phyloP scores from a whole-genome alignment of 2,329 filamentous ascomycete genomes.

The Pestalotiopsis sp. region DNA sequence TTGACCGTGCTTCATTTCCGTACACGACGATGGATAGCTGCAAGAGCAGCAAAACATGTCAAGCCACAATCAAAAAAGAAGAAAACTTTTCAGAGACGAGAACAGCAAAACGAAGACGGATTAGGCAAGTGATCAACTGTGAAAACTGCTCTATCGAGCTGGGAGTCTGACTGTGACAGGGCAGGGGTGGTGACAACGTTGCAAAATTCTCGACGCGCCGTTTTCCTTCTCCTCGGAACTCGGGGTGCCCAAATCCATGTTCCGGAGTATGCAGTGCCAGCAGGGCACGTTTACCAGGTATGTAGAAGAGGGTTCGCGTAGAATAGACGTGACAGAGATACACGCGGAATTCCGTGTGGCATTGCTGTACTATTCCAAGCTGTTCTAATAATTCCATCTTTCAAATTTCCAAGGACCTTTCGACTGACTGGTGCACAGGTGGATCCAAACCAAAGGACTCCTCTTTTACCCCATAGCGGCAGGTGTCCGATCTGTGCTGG shows the following conservation, averaged over 20 bases:
- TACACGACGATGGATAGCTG: neutral
- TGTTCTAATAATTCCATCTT: neutral
- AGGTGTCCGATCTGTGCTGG: neutral
- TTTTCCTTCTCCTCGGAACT: neutral
- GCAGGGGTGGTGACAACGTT: neutral
- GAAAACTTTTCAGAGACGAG: neutral
- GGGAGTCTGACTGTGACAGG: neutral
- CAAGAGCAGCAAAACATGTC: neutral
- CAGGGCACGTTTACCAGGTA: neutral
- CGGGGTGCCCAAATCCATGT: neutral
- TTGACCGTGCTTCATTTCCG: neutral
- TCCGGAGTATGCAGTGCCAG: neutral
- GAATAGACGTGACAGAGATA: neutral
- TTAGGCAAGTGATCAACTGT: neutral
- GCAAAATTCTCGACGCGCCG: neutral
- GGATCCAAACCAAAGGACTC: neutral
- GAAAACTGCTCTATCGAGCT: neutral
- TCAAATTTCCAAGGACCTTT: neutral
- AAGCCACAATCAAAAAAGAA: neutral
- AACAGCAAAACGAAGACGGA: neutral
- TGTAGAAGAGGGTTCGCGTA: neutral
- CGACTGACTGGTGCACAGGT: neutral
- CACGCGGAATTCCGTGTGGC: neutral
- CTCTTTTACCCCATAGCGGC: neutral
- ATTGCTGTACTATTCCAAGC: neutral